Evolutionary conservation across 2,329 filamentous ascomycete species (phyloP).

Genomic region (Ascochyta fabae): DNA sequence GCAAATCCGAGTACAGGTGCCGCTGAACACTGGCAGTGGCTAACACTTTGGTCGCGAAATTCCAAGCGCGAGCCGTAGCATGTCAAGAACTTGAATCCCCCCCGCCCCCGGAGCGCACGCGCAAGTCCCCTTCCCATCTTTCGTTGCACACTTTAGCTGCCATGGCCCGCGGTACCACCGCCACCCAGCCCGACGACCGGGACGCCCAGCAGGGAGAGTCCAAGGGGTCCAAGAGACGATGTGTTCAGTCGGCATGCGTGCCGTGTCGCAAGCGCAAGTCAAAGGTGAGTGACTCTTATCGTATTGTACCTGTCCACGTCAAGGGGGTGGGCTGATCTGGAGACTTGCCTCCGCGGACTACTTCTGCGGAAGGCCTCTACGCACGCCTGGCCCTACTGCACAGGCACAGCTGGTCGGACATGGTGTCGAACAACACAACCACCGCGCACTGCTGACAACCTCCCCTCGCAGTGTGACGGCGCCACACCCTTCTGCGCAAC

Average conservation of each 20-base stretch:
- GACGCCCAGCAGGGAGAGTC: slow-evolving; percentile 29
- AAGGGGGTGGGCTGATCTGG: slow-evolving; percentile 16
- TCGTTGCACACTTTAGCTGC: slow-evolving; percentile 19
- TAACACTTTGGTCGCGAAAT: slow-evolving; percentile 6
- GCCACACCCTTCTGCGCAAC: slow-evolving; percentile 57
- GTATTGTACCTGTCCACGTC: not conserved
- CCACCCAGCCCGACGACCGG: slow-evolving; percentile 30
- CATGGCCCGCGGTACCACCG: slow-evolving; percentile 39
- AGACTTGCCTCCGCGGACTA: slow-evolving; percentile 31
- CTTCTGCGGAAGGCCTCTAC: not conserved
- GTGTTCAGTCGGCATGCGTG: slow-evolving; percentile 53
- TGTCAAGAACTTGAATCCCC: slow-evolving; percentile 21
- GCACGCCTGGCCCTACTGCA: not conserved
- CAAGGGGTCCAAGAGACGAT: slow-evolving; percentile 44
- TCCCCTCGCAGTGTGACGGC: slow-evolving; percentile 56
- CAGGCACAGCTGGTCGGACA: not conserved
- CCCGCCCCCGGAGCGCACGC: slow-evolving; percentile 27
- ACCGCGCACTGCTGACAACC: slow-evolving; percentile 21
- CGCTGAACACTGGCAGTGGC: slow-evolving; percentile 4
- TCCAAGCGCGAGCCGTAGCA: slow-evolving; percentile 16
- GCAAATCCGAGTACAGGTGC: slow-evolving; percentile 12
- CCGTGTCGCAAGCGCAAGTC: slow-evolving; percentile 60
- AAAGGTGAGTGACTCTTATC: slow-evolving; percentile 47
- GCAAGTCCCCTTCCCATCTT: slow-evolving; percentile 16
- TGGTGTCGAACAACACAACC: not conserved